phyloP scores from a whole-genome alignment of 108 stramenopile species.

The Cyclotella cryptica region DNA sequence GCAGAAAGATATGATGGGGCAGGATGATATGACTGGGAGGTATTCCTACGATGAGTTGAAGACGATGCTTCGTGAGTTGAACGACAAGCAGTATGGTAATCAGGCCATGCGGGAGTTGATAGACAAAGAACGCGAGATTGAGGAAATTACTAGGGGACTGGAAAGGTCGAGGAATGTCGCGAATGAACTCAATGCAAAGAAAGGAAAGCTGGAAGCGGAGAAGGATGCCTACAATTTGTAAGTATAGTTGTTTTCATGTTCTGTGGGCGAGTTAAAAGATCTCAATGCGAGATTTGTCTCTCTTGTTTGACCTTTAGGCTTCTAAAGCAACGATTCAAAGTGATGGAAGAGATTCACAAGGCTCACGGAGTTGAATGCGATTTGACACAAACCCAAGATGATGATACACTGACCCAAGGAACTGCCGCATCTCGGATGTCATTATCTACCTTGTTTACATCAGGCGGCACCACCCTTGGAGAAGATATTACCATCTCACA shows the following conservation, averaged over 20 bases:
- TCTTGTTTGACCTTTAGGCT: conserved; percentile 11
- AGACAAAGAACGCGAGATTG: conserved; percentile 37
- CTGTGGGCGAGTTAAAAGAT: neutral
- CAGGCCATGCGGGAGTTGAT: conserved; percentile 38
- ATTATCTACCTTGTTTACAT: conserved; percentile 37
- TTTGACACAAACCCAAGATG: conserved; percentile 59
- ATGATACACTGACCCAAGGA: conserved; percentile 56
- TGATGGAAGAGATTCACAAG: conserved; percentile 73
- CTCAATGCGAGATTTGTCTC: neutral
- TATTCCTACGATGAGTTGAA: conserved; percentile 63
- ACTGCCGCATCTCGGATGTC: conserved; percentile 39
- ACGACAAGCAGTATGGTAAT: conserved; percentile 48
- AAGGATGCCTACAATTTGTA: conserved; percentile 54
- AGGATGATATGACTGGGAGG: conserved; percentile 70
- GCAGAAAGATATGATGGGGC: conserved; percentile 56
- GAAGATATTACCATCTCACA: conserved; percentile 50
- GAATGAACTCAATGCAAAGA: conserved; percentile 48
- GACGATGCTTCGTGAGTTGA: conserved; percentile 67
- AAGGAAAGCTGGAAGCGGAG: conserved; percentile 70
- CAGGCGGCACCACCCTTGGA: conserved; percentile 25
- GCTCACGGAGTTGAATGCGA: conserved; percentile 63
- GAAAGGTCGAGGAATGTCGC: conserved; percentile 44
- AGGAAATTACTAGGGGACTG: conserved; percentile 47
- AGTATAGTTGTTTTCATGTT: neutral
- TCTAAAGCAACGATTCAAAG: conserved; percentile 58